These are phyloP conservation scores for Phellopilus nigrolimitatus DNA, from an alignment of 1,284 basidiomycete species.

Conservation along the genomic window DNA sequence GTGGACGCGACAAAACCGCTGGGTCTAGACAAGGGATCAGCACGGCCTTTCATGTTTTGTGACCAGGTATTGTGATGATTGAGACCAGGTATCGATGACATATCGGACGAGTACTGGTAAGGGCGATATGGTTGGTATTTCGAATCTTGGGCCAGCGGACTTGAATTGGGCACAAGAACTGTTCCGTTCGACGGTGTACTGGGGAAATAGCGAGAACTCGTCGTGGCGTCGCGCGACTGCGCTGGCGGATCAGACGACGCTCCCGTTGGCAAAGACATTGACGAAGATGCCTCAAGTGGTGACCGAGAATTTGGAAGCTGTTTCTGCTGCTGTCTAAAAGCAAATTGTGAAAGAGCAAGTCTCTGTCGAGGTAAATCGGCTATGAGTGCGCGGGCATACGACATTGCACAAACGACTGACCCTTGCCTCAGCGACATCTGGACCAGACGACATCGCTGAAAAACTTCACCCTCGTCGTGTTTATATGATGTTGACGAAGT, in stretches of 20 bases:
- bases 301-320: slow-evolving; percentile 33
- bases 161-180: slow-evolving; percentile 71
- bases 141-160: slow-evolving; percentile 45
- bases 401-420: slow-evolving; percentile 9
- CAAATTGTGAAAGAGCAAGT: slow-evolving; percentile 11
- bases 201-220: slow-evolving; percentile 40
- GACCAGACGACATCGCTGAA: slow-evolving; percentile 10
- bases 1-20: slow-evolving; percentile 50
- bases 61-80: slow-evolving; percentile 35
- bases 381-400: background rate
- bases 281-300: slow-evolving; percentile 21
- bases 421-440: slow-evolving; percentile 14
- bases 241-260: slow-evolving; percentile 32
- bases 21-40: slow-evolving; percentile 56
- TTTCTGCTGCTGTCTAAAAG: slow-evolving; percentile 27
- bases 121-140: slow-evolving; percentile 23
- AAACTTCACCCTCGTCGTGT: background rate
- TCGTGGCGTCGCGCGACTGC: slow-evolving; percentile 55
- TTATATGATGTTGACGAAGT: background rate
- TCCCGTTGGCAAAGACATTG: slow-evolving; percentile 14
- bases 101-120: slow-evolving; percentile 30
- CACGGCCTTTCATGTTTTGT: slow-evolving; percentile 31
- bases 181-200: slow-evolving; percentile 40
- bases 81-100: slow-evolving; percentile 38
- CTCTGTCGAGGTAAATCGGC: slow-evolving; percentile 12